Percentiles rank a stretch among this genome's conserved stretches.
Evolutionary conservation across 257 asterid species (phyloP).

Genomic region (Rauvolfia tetraphylla): DNA sequence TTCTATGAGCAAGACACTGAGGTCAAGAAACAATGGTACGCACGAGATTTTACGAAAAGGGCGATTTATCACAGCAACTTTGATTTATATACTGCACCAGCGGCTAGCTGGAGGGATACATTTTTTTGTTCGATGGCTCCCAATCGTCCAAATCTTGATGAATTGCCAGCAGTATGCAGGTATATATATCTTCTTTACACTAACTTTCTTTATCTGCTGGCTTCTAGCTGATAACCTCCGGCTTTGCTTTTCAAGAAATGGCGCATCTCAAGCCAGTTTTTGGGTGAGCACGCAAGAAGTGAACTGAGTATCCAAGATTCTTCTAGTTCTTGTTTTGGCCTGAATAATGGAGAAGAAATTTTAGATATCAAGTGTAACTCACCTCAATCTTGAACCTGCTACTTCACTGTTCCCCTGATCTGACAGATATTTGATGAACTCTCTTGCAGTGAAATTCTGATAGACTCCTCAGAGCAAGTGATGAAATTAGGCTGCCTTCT

Average conservation of each 20-base stretch:
- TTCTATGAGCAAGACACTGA: constrained; percentile 31
- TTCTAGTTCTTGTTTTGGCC: no score
- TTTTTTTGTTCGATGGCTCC: constrained; percentile 25
- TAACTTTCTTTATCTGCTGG: no score
- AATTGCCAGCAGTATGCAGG: constrained; percentile 56
- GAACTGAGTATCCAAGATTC: no score
- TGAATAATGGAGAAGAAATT: no score
- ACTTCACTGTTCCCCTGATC: no score
- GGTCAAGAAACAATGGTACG: constrained; percentile 33
- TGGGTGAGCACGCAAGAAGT: no score
- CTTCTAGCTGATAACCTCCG: no score
- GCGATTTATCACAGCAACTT: constrained; percentile 23
- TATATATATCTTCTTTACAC: neutral
- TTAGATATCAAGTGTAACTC: no score
- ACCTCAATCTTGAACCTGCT: no score
- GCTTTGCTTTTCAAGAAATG: no score
- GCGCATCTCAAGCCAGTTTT: no score
- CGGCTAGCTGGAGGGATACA: constrained; percentile 51
- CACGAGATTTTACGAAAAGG: constrained; percentile 15
- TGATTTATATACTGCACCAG: constrained; percentile 32
- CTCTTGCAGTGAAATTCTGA: neutral
- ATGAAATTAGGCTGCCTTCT: neutral
- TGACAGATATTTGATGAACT: neutral
- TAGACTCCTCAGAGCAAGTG: constrained; percentile 5
- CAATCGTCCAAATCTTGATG: constrained; percentile 40